phyloP scores from a whole-genome alignment of 257 asterid species.

The Catharanthus roseus region DNA sequence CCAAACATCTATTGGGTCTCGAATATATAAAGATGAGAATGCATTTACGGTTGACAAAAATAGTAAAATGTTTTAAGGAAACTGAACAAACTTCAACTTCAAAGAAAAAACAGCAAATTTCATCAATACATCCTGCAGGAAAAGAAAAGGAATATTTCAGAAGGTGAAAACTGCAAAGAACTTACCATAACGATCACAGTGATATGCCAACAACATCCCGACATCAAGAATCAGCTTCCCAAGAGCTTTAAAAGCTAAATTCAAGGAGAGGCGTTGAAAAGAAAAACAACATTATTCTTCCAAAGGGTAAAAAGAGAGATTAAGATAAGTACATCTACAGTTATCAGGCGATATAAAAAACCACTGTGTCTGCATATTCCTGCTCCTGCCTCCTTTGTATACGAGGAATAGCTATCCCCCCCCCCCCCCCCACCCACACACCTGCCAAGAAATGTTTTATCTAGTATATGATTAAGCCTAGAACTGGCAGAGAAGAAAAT shows the following conservation, averaged over 20 bases:
- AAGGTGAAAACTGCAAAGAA: conserved; percentile 8
- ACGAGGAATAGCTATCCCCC: neutral
- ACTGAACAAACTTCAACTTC: too few relatives aligned
- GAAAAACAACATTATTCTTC: neutral
- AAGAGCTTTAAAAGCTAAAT: conserved; percentile 70
- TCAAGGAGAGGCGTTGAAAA: conserved; percentile 4
- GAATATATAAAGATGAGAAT: too few relatives aligned
- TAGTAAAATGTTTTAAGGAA: neutral
- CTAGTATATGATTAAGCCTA: neutral
- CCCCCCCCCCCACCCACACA: neutral
- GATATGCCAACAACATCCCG: conserved; percentile 83
- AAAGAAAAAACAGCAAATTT: neutral
- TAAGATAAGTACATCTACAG: neutral
- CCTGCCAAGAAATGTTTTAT: neutral
- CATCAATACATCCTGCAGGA: neutral
- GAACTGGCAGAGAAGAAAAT: neutral
- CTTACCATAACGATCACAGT: conserved; percentile 77
- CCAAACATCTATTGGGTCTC: neutral
- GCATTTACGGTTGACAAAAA: too few relatives aligned
- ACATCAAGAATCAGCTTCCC: conserved; percentile 89
- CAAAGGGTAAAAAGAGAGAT: neutral
- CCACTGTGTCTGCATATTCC: neutral
- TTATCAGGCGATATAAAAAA: neutral
- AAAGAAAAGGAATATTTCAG: neutral
- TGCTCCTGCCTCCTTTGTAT: neutral